Evolutionary conservation across 129 eudicot genomes (phyloP), one percentile per base, ranked within the genome.

Genomic region (Helianthus tuberosus): DNA sequence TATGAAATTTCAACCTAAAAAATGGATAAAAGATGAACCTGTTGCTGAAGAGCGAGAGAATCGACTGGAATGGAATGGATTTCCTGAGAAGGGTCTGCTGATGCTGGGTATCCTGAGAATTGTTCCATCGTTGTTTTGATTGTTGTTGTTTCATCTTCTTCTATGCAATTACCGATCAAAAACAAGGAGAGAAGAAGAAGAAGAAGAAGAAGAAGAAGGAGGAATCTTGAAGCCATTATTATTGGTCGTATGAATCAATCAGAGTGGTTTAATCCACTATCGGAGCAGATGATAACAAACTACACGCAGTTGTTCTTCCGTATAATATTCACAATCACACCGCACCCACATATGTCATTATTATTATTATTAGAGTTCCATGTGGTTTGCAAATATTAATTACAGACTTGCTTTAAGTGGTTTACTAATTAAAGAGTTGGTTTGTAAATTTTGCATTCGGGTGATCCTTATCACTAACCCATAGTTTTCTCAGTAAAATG

Each of bases 101-200:
- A 75, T 85, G 84, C 72, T 39, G 84, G 88, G 73, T 84, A 86
- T 36, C 98, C 98, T 32, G 98, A 93, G 49, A 90, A 90, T 12
- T 83, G 88, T 68, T 93, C 91, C 98, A 90, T 93, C 59, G 83
- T 93, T 77, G 84, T 93, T 79, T 80, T 90, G 79, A 39, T 78
- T 35, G 88, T 60, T 50, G 69, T 63, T 67, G 84, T 74, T 27
- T 64, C 85, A 72, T 73, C 52, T 17, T 64, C 25, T 15, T 72
- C 65, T 51, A 78, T 74, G 35, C 69, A 53, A n/a, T 41, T 57
- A 51, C 6, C 8, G 23, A 59, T 13, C 23, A 16, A 43, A 43
- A 41, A 71, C 15, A 76, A 54, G 53, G 43, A 17, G 52, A 68
- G 63, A 58, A 68, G 68, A 11, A 82, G 36, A 44, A 62, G 74